phyloP scores from a whole-genome alignment of 2,329 filamentous ascomycete species.

The Magnaporthales sp. region DNA sequence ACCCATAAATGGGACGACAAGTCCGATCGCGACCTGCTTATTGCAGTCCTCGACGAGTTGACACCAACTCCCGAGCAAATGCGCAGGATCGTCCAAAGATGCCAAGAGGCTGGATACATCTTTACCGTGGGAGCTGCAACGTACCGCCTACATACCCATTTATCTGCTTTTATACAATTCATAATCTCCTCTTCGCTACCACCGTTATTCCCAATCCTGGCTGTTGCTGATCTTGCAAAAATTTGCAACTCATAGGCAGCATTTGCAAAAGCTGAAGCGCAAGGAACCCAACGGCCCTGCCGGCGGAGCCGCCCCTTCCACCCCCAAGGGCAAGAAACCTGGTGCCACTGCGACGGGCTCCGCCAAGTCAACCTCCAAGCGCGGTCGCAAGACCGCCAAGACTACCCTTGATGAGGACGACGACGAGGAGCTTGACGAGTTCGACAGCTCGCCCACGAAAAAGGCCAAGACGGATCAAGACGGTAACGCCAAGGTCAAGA shows the following conservation, averaged over 20 bases:
- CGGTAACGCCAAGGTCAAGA: neutral
- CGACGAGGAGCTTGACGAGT: neutral
- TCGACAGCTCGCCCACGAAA: neutral
- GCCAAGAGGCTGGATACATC: constrained; percentile 15
- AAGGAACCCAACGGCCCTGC: constrained; percentile 13
- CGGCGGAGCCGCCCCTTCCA: neutral
- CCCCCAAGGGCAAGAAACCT: neutral
- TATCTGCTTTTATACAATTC: neutral
- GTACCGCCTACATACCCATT: constrained; percentile 11
- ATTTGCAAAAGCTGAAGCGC: constrained; percentile 24
- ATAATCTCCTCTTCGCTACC: neutral
- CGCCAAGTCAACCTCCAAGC: neutral
- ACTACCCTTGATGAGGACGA: neutral
- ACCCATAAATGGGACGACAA: constrained; percentile 16
- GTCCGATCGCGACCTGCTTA: constrained; percentile 20
- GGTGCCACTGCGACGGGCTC: neutral
- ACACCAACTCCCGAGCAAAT: constrained; percentile 16
- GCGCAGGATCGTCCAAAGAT: constrained; percentile 13
- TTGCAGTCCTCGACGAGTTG: constrained; percentile 14
- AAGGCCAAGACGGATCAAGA: constrained; percentile 1
- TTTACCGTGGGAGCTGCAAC: constrained; percentile 20
- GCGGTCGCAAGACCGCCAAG: neutral
- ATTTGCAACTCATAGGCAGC: constrained; percentile 17
- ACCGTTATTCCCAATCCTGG: neutral
- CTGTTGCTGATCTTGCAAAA: neutral